Percentiles rank a stretch among this genome's conserved stretches.
Conservation (phyloP, 805 yeast genomes). For the Diddensiella santjacobensis region DNA sequence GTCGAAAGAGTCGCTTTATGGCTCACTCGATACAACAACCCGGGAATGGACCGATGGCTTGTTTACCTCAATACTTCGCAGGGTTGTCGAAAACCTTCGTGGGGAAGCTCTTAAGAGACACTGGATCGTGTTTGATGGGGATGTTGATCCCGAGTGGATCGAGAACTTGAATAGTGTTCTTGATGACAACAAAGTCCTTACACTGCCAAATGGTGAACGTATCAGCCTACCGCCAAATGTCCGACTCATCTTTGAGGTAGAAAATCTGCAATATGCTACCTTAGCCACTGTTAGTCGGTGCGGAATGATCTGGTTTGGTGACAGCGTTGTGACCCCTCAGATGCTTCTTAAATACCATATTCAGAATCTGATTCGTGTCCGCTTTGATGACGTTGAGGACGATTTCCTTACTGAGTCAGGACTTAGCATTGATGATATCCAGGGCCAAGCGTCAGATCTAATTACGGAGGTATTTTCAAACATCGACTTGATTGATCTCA, state of each 20-base stretch:
- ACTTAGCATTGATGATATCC: slow-evolving; percentile 9
- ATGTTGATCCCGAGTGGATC: slow-evolving; percentile 90
- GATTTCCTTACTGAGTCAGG: slow-evolving; percentile 1
- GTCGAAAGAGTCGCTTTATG: slow-evolving; percentile 63
- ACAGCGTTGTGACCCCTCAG: slow-evolving; percentile 23
- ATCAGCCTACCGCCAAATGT: slow-evolving; percentile 61
- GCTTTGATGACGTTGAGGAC: slow-evolving; percentile 24
- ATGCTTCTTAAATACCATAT: slow-evolving; percentile 29
- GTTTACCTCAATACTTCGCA: slow-evolving; percentile 63
- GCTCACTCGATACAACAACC: slow-evolving; percentile 67
- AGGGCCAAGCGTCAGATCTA: slow-evolving; percentile 18
- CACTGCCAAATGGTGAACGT: slow-evolving; percentile 89
- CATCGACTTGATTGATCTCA: slow-evolving; percentile 22
- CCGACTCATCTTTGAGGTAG: slow-evolving; percentile 72
- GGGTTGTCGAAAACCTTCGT: slow-evolving; percentile 48
- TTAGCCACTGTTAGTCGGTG: slow-evolving; percentile 92
- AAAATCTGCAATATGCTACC: slow-evolving; percentile 61
- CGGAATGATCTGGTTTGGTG: slow-evolving; percentile 78
- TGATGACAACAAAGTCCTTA: slow-evolving; percentile 78
- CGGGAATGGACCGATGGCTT: slow-evolving; percentile 93
- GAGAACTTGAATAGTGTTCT: slow-evolving; percentile 86
- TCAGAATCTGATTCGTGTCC: slow-evolving; percentile 9
- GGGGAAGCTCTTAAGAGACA: slow-evolving; percentile 54
- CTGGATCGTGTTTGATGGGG: slow-evolving; percentile 90
- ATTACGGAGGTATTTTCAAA: slow-evolving; percentile 6